These are phyloP conservation scores for Psidium guajava DNA, from an alignment of 345 rosid species.

Conservation along the genomic window DNA sequence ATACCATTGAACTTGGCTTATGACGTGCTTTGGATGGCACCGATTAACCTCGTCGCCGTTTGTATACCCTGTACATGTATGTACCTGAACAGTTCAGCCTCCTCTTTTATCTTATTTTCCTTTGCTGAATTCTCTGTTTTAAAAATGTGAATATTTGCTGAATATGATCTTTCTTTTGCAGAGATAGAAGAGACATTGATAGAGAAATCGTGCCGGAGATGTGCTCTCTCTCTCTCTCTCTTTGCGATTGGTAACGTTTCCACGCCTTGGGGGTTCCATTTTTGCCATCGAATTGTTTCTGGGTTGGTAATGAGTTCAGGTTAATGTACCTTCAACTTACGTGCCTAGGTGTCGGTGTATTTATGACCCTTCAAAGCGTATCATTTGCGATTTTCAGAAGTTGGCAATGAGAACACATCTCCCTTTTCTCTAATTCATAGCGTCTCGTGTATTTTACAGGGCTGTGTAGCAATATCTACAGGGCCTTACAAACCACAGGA, in stretches of 20 bases:
- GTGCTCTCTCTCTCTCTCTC: constrained; percentile 1
- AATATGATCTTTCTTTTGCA: constrained; percentile 9
- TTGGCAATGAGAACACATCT: constrained; percentile 28
- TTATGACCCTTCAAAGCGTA: neutral
- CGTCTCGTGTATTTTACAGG: neutral
- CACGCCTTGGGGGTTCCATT: constrained; percentile 3
- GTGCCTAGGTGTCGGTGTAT: neutral
- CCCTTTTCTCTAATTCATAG: neutral
- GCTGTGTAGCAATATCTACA: neutral
- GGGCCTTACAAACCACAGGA: neutral
- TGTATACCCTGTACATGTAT: constrained; percentile 75
- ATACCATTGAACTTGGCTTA: neutral
- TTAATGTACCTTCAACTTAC: neutral
- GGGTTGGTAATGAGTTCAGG: neutral
- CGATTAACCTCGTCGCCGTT: constrained; percentile 8
- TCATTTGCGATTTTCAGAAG: neutral
- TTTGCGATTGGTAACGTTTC: constrained; percentile 13
- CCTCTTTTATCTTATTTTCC: neutral
- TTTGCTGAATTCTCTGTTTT: neutral
- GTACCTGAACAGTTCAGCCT: constrained; percentile 3
- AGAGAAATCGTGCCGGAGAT: constrained; percentile 20
- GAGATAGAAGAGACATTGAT: constrained; percentile 29
- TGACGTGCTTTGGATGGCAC: neutral
- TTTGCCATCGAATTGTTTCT: neutral
- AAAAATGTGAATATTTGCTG: neutral